These are phyloP conservation scores for Podospora tetraspora DNA, from an alignment of 495 filamentous ascomycete genomes.

Conservation along the genomic window DNA sequence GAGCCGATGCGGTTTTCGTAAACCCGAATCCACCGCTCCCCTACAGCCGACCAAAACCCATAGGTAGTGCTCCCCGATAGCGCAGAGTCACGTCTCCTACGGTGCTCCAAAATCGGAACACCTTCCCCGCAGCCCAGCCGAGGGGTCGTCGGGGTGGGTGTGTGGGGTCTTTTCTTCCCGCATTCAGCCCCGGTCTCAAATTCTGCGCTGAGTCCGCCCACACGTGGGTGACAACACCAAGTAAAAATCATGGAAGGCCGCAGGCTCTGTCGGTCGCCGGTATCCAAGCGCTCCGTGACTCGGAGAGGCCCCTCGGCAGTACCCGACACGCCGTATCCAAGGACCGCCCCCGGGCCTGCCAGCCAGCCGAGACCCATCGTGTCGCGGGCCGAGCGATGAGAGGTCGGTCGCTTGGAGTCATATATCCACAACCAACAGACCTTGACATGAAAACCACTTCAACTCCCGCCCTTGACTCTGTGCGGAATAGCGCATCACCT, in stretches of 20 bases:
- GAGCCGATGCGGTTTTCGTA: not conserved
- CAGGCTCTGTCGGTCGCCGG: not conserved
- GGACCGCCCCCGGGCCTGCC: not conserved
- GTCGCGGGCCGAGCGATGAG: not conserved
- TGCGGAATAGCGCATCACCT: not conserved
- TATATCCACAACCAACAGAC: too few species aligned
- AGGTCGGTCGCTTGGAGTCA: not conserved
- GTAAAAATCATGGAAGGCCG: too few species aligned
- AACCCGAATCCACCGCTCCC: not conserved
- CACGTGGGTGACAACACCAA: not conserved
- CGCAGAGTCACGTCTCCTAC: not conserved
- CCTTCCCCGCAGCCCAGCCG: not conserved
- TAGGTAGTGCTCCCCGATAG: not conserved
- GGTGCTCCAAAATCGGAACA: not conserved
- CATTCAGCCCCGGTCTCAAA: not conserved
- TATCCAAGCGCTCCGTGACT: not conserved
- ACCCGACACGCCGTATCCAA: not conserved
- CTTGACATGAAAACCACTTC: not conserved
- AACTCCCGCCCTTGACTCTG: not conserved
- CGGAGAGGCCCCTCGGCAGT: not conserved
- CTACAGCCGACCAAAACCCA: not conserved
- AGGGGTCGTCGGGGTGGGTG: not conserved
- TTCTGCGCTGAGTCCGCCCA: not conserved
- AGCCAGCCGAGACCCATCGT: not conserved
- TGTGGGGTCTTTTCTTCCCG: not conserved